Evolutionary conservation across 2,329 filamentous ascomycete species (phyloP), one percentile per base, ranked within the genome.

Genomic region (Colletotrichum godetiae): DNA sequence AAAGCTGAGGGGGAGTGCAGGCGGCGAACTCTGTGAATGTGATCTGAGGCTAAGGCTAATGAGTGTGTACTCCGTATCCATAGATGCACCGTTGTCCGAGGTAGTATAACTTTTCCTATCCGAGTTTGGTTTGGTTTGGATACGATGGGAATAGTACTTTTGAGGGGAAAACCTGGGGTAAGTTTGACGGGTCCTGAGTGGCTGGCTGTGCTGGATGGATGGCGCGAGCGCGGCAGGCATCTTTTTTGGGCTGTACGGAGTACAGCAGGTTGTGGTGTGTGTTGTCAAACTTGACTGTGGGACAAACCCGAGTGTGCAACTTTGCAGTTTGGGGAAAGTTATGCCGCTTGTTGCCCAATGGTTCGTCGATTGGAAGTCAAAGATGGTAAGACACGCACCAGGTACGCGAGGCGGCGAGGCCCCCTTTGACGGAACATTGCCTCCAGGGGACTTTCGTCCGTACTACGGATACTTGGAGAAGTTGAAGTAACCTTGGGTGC

Each of bases 91-190:
- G n/a, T 58, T 24, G 56, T 42, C 22, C 35, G 35, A 42, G 58
- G 15, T 60, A 22, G 35, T 37, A 42, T 6, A 42, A 42, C 15
- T 58, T 57, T 57, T 33, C 46, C n/a, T 57, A 27, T 57, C 13
- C 29, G 22, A 24, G 29, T 31, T 5, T 57, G 55, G 59, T 12
- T n/a, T 22, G 22, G 12, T 29, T 37, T 22, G 4, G 42, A 49
- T 49, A 49, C 42, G 42, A 49, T 33, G 35, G 6, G 24, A 52
- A 13, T 29, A 13, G n/a, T 27, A 22, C 42, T 55, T 55, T 59
- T 61, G 57, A 58, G 69, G 59, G 60, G 67, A 57, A 73, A 73
- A 73, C 13, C 70, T 42, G 70, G 70, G 67, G 70, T 65, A 73
- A 35, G 37, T 49, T 66, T 64, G 33, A 49, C 46, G 37, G 27